Base-by-base conservation (phyloP, 2,329 filamentous ascomycete species). In the Fusarium brachygibbosum region DNA sequence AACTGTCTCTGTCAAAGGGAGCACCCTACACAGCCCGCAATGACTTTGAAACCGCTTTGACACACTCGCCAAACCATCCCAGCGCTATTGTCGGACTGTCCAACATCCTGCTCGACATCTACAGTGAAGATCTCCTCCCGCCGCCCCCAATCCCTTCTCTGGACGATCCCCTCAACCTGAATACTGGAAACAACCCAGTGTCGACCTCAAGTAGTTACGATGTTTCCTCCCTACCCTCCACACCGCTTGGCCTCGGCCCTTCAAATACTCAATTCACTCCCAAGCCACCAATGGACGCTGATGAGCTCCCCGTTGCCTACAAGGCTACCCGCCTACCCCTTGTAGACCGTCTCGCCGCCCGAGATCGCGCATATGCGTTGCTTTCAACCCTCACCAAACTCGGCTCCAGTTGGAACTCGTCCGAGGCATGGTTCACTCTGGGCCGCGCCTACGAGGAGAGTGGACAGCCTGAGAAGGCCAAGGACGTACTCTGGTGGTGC, bases 401-500 rank as follows among this genome's bases (percentile, higher is more conserved):
- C 11, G 95, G 95, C 11, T 86, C 84, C 14, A 93, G 93, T 0
- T 99, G 96, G 96, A 95, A 98, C 79, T 88, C 91, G 77, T 90
- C 93, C 1, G 96, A 98, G 77, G 96, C 95, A 7, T 99, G 96
- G 96, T 95, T 93, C 75, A 88, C 91, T 6, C 86, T 99, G 34
- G 93, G 94, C 1, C 86, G 93, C 67, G 94, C 93, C 12, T 93
- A 98, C 75, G 96, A 99, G 79, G 89, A 94, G 76, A 92, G 93
- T 59, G 92, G 91, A 1, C 93, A 97, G 81, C 80, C 88, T 3
- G 92, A 96, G 37, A 97, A 95, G 82, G 92, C 96, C 16, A 97
- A 94, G 81, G 92, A 96, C 72, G 93, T 94, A 45, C 85, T 98
- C 9, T 98, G 96, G 96, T 98, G 95, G 94, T 97, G 94, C 74